These are phyloP conservation scores for Oemleria cerasiformis DNA, from an alignment of 306 rosid genomes.

Conservation along the genomic window DNA sequence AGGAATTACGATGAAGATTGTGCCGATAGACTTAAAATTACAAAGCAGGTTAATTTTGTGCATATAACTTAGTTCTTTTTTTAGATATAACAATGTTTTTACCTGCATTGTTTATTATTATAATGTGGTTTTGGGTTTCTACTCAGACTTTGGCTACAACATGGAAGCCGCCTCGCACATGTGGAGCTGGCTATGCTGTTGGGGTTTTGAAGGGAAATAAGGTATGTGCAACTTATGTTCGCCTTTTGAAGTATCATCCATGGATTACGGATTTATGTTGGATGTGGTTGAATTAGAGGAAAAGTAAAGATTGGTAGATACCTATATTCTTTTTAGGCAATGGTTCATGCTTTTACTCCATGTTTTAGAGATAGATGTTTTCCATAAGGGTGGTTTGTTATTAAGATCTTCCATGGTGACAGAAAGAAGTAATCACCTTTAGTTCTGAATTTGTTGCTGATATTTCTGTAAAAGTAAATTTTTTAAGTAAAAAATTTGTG, in stretches of 20 bases:
- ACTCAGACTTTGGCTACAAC: conserved; percentile 64
- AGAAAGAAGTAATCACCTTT: not conserved
- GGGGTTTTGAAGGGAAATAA: conserved; percentile 77
- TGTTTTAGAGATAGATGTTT: not conserved
- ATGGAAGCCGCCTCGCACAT: conserved; percentile 61
- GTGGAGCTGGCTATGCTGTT: conserved; percentile 49
- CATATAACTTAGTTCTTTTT: not conserved
- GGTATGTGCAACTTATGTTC: conserved; percentile 39
- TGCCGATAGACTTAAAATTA: conserved; percentile 35
- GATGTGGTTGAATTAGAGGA: conserved; percentile 4
- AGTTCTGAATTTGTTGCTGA: not conserved
- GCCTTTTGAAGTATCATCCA: conserved; percentile 10
- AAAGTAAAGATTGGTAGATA: conserved; percentile 8
- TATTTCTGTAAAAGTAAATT: not conserved
- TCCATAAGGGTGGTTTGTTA: not conserved
- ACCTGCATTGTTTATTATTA: not conserved
- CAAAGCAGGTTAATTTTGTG: conserved; percentile 54
- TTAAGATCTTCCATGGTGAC: not conserved
- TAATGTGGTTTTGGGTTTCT: conserved; percentile 16
- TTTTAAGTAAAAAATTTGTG: not conserved
- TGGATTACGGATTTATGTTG: conserved; percentile 1
- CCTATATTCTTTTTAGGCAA: conserved; percentile 6
- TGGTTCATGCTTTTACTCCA: conserved; percentile 16
- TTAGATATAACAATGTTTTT: not conserved
- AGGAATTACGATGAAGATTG: conserved; percentile 51